phyloP scores from a whole-genome alignment of 2,329 filamentous ascomycete genomes.

The Aureobasidium sp. region DNA sequence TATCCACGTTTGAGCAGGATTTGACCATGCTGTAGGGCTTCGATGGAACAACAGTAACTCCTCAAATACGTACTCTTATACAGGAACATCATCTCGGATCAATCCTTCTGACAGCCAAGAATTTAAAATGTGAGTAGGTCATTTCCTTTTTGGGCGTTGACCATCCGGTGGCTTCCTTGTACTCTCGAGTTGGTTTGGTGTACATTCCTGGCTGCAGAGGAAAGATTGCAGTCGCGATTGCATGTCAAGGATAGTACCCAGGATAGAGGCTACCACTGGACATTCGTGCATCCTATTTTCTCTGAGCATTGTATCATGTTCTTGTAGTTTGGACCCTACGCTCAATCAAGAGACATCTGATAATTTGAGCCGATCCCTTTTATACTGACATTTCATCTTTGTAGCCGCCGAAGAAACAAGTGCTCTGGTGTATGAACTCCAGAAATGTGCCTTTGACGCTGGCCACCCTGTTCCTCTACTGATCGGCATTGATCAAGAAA shows the following conservation, averaged over 20 bases:
- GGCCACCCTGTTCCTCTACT: slow-evolving; percentile 83
- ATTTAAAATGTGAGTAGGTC: slow-evolving; percentile 64
- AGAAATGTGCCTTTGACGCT: slow-evolving; percentile 83
- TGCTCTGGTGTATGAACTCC: slow-evolving; percentile 78
- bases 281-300: no score
- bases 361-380: neutral
- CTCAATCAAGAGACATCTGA: no score
- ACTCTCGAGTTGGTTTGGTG: no score
- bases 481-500: slow-evolving; percentile 93
- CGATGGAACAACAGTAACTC: slow-evolving; percentile 76
- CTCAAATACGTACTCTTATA: slow-evolving; percentile 73
- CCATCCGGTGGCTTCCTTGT: neutral
- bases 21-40: slow-evolving; percentile 57
- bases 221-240: neutral
- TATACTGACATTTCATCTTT: neutral
- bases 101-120: slow-evolving; percentile 76
- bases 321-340: no score
- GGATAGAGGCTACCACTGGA: no score
- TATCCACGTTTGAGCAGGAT: slow-evolving; percentile 36
- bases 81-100: slow-evolving; percentile 82
- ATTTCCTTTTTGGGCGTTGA: neutral
- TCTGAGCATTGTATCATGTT: no score
- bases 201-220: no score
- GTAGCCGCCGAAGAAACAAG: slow-evolving; percentile 86
- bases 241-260: no score